Conservation (phyloP, 2,329 filamentous ascomycete species). For the Elsinoe batatas region DNA sequence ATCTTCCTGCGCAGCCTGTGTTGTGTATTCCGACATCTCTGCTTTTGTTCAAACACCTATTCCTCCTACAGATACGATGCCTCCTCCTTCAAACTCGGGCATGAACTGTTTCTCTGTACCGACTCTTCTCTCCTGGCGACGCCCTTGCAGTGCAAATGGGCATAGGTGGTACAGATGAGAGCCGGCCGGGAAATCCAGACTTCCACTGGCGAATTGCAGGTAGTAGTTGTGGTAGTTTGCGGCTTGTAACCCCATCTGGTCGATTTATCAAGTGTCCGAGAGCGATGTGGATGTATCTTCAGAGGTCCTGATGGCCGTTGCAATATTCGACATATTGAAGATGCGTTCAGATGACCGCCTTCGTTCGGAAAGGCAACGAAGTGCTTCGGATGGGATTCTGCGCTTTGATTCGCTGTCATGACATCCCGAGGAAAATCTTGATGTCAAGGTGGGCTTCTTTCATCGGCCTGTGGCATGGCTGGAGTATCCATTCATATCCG, state of each 20-base stretch:
- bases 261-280: background rate
- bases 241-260: background rate
- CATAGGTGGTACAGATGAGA: background rate
- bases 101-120: background rate
- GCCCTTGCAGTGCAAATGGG: background rate
- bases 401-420: background rate
- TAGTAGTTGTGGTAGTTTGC: background rate
- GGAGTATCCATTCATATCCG: no score
- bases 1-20: background rate
- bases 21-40: background rate
- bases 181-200: background rate
- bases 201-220: background rate
- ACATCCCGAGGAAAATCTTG: no score
- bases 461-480: no score
- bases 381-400: no score
- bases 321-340: no score
- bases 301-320: no score
- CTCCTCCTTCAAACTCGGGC: background rate
- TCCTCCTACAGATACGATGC: background rate
- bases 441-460: no score
- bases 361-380: no score
- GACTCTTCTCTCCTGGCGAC: background rate
- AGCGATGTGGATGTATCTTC: no score
- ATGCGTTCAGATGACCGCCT: no score
- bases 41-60: background rate